Evolutionary conservation across 352 stramenopile genomes (phyloP).

Genomic region (Phytophthora cajani): DNA sequence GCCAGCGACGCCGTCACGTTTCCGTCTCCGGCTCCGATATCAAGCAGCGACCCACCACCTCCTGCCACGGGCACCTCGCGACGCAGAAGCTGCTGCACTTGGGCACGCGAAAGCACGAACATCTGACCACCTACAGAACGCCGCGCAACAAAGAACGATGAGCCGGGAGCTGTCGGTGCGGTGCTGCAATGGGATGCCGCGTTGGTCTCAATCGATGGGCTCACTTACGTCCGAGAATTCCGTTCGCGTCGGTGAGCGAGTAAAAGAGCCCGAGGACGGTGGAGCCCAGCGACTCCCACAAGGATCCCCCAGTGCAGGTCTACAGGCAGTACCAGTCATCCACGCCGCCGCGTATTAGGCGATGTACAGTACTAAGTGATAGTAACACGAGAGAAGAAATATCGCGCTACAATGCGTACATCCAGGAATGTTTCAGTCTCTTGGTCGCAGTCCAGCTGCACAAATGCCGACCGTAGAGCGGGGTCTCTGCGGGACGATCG

Average conservation of each 20-base stretch:
- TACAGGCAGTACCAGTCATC: conserved; percentile 19
- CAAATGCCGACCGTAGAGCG: conserved; percentile 63
- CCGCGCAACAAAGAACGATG: conserved; percentile 7
- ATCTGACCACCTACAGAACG: conserved; percentile 75
- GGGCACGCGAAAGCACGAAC: conserved; percentile 82
- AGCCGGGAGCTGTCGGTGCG: conserved; percentile 20
- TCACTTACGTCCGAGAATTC: conserved; percentile 80
- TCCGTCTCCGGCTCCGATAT: conserved; percentile 85
- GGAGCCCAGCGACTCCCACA: conserved; percentile 73
- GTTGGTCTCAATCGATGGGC: conserved; percentile 2
- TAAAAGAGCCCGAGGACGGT: conserved; percentile 81
- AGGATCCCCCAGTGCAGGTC: conserved; percentile 73
- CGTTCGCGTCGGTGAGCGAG: conserved; percentile 84
- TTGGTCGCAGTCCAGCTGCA: conserved; percentile 77
- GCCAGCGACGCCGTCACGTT: conserved; percentile 84
- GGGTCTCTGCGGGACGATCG: conserved; percentile 49
- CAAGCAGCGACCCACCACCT: conserved; percentile 58
- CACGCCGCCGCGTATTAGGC: conserved; percentile 1
- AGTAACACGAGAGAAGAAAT: not conserved
- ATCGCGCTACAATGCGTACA: conserved; percentile 31
- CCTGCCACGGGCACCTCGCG: conserved; percentile 45
- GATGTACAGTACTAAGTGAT: not conserved
- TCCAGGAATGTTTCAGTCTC: conserved; percentile 79
- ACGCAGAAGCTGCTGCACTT: conserved; percentile 72
- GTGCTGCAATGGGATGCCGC: conserved; percentile 11